Base-by-base conservation (phyloP, 139 green algal species). In the Picochlorum sp. region DNA sequence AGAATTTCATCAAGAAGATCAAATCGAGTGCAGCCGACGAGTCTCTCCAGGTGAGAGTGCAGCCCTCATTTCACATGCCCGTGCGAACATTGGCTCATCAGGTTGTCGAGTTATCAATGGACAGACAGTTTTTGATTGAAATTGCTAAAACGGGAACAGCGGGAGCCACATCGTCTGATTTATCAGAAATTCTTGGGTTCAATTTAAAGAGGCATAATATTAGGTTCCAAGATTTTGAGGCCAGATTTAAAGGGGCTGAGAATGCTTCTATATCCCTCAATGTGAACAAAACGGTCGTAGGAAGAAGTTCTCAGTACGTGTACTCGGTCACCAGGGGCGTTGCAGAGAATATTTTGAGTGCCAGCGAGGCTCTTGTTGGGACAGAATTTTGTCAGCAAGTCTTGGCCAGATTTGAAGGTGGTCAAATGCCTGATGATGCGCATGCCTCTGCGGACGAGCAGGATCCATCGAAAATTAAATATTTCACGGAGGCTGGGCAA, bases 1-100 rank as follows among this genome's bases (percentile, higher is more conserved):
- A 71, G 21, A 63, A 64, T 30, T 81, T 68, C 57, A 65, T 72
- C 20, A 56, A 62, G 56, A 55, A 71, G 28, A 2, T 71, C 24
- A 71, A 76, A 67, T 13, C 54, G 2, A 10, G 24, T 31, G 13
- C 2, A 45, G 26, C 9, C 3, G 7, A 26, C 13, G 26, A 13
- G 62, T 23, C 11, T 65, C 37, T 41, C 34, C 34, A 41, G 8
- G 34, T 41, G 34, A 41, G 34, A 41, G 34, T 13, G 34, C 34
- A 41, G 34, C 34, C 34, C 7, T 41, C 34, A 9, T 41, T 41
- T 11, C 34, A 41, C 34, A 41, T 11, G 34, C 34, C 34, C 34
- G 34, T 11, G 34, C 34, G 34, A 41, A 41, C 34, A 41, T 41
- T 41, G 34, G 34, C 34, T 41, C 34, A 41, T 11, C 71, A 77